phyloP scores from a whole-genome alignment of 106 monocot genomes.

The Dendrobium nobile region DNA sequence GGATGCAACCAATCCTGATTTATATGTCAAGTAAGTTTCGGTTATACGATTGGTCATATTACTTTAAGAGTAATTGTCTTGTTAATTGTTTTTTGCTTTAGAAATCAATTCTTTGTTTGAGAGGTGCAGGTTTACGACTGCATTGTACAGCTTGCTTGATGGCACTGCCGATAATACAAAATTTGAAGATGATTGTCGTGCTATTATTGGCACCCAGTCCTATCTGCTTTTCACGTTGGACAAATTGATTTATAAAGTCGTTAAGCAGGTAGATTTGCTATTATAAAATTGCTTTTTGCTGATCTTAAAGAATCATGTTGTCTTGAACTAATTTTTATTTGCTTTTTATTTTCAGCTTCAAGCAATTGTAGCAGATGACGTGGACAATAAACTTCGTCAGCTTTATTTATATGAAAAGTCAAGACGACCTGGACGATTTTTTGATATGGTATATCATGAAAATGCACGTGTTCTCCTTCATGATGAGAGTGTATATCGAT shows the following conservation, averaged over 20 bases:
- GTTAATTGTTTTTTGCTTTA: background rate
- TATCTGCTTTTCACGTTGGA: constrained; percentile 95
- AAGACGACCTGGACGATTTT: constrained; percentile 43
- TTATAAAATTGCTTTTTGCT: background rate
- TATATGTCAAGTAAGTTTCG: constrained; percentile 68
- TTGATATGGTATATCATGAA: constrained; percentile 82
- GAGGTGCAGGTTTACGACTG: constrained; percentile 62
- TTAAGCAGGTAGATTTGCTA: constrained; percentile 70
- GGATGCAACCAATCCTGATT: constrained; percentile 46
- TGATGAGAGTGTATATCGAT: constrained; percentile 80
- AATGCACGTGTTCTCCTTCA: constrained; percentile 83
- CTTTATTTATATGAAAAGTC: constrained; percentile 81
- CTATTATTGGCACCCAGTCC: constrained; percentile 84
- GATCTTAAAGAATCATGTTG: background rate
- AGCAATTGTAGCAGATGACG: constrained; percentile 71
- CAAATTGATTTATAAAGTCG: constrained; percentile 91
- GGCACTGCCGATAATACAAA: constrained; percentile 85
- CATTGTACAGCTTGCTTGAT: constrained; percentile 72
- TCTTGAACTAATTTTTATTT: background rate
- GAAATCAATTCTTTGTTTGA: background rate
- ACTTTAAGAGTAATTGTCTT: background rate
- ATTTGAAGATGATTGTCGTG: constrained; percentile 90
- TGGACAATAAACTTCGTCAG: constrained; percentile 74
- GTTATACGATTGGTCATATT: background rate
- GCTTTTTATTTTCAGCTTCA: constrained; percentile 58